These are phyloP conservation scores for Capsella rubella DNA, from an alignment of 441 rosid species.

Conservation along the genomic window DNA sequence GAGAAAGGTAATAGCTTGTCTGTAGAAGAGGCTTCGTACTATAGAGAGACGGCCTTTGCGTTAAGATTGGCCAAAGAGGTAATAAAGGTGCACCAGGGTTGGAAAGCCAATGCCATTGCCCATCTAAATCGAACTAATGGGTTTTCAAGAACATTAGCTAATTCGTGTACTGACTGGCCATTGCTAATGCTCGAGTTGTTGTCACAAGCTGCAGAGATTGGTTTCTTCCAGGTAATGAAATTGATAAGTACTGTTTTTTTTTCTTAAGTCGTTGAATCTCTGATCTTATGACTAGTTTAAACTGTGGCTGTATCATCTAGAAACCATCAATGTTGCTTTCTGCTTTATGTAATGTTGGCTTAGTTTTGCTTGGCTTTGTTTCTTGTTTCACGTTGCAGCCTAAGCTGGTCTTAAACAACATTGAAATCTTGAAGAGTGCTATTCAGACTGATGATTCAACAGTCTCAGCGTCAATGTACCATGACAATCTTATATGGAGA, in stretches of 20 bases:
- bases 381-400: slow-evolving; percentile 62
- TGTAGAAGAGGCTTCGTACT: slow-evolving; percentile 79
- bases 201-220: slow-evolving; percentile 91
- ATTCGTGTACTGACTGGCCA: slow-evolving; percentile 95
- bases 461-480: slow-evolving; percentile 78
- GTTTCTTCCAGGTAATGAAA: slow-evolving; percentile 76
- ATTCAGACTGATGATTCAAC: slow-evolving; percentile 63
- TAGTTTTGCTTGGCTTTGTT: slow-evolving; percentile 23
- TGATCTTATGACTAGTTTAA: background rate
- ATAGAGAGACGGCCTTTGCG: slow-evolving; percentile 75
- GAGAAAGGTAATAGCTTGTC: slow-evolving; percentile 63
- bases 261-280: background rate
- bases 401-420: slow-evolving; percentile 92
- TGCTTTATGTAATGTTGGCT: slow-evolving; percentile 1
- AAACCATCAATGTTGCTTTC: slow-evolving; percentile 11
- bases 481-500: slow-evolving; percentile 92
- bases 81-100: slow-evolving; percentile 62
- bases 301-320: background rate
- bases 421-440: slow-evolving; percentile 81
- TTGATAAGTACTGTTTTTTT: background rate
- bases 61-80: slow-evolving; percentile 90
- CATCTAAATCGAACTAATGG: slow-evolving; percentile 72
- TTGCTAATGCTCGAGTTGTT: slow-evolving; percentile 84
- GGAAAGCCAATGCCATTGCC: slow-evolving; percentile 91
- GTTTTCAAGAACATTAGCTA: slow-evolving; percentile 81